A percentile compares a stretch with the other conserved stretches of the same genome.
phyloP scores from a whole-genome alignment of 2,329 filamentous ascomycete genomes.

The Plectosphaerella cucumerina region DNA sequence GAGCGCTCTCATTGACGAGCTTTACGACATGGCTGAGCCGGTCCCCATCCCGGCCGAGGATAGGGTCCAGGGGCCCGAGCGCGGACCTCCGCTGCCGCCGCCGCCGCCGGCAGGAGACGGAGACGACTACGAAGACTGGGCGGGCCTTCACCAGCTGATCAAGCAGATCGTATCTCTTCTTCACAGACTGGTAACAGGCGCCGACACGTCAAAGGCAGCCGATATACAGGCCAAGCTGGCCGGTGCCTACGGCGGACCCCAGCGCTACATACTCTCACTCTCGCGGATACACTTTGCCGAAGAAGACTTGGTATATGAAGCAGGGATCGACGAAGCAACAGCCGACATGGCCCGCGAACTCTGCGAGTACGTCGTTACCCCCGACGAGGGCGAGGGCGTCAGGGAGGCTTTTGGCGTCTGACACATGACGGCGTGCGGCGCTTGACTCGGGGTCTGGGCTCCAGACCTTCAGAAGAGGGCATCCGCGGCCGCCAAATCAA shows the following conservation, averaged over 20 bases:
- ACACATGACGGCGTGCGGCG: not conserved
- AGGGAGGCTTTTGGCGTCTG: constrained; percentile 35
- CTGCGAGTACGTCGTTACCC: constrained; percentile 74
- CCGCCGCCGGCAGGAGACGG: not conserved
- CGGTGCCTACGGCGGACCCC: constrained; percentile 65
- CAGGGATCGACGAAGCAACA: constrained; percentile 71
- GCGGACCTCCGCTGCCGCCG: not conserved
- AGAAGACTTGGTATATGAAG: constrained; percentile 74
- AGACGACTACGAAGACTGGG: constrained; percentile 5
- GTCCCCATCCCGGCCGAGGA: not conserved
- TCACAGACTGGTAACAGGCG: constrained; percentile 47
- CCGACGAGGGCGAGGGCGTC: constrained; percentile 56
- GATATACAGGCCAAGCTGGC: constrained; percentile 70
- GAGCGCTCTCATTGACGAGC: constrained; percentile 62
- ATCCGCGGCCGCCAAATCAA: not conserved
- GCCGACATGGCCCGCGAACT: constrained; percentile 78
- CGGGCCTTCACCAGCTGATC: constrained; percentile 39
- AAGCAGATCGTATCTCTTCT: constrained; percentile 44
- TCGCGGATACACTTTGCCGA: constrained; percentile 80
- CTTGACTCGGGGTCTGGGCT: not conserved
- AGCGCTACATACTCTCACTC: constrained; percentile 78
- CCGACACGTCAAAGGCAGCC: constrained; percentile 36
- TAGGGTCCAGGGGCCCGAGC: not conserved
- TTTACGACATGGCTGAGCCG: constrained; percentile 50
- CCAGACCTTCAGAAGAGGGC: not conserved